Base-by-base conservation (phyloP, 352 stramenopile genomes). In the Phytophthora colocasiae region DNA sequence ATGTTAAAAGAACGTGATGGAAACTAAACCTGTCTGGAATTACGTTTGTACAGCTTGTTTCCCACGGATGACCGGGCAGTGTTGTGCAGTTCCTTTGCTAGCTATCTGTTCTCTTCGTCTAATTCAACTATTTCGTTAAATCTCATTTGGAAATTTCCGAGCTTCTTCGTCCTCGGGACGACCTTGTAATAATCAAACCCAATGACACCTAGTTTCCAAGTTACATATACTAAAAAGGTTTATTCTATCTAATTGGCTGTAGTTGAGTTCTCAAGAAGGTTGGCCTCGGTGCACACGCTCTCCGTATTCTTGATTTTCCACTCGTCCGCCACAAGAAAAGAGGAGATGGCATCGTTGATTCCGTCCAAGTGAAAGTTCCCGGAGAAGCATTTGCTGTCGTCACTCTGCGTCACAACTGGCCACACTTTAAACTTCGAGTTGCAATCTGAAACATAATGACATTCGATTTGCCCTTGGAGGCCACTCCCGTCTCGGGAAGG, bases 281-380 rank as follows among this genome's bases (percentile, higher is more conserved):
- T 32, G 7, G 29, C 31, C 34, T 54, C 47, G 9, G 15, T 29
- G 48, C 48, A 44, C 15, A 55, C 48, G 4, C 31, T 55, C 31
- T 43, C 31, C 29, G 8, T 31, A 6, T 27, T 27, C 31, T 41
- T 53, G 31, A 41, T 4, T 29, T 41, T 41, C 27, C n/a, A 38
- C 47, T 40, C 47, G 9, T 31, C 10, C 11, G 29, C 29, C 47
- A 54, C 47, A n/a, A 54, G 15, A 54, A 54, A 54, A 2, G 47
- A 54, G 14, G 47, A 54, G 10, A 54, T 31, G 47, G 47, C 29
- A 54, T 54, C 47, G 47, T 55, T 55, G 31, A 55, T 55, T 10
- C 48, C 48, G 17, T 55, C 48, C 48, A 56, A 45, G 3, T 12
- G 34, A 46, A 56, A 56, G 6, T 44, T 45, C 10, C 32, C 49